Evolutionary conservation across 805 yeast species (phyloP).

Genomic region (Ogataea philodendri): DNA sequence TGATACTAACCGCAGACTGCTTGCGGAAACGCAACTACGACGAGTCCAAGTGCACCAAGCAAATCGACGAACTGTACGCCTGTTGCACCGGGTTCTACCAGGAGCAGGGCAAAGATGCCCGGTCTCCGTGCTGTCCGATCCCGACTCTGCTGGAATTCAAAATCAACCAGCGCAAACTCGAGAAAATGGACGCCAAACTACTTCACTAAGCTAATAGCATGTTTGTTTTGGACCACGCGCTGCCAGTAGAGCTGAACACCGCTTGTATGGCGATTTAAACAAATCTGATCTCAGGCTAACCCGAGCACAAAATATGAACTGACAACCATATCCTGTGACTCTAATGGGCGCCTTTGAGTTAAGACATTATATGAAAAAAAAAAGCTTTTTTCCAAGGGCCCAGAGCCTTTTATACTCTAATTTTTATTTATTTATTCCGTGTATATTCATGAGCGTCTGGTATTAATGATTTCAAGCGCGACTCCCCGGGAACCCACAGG

Average conservation of each 20-base stretch:
- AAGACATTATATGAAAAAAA: constrained; percentile 18
- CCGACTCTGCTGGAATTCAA: constrained; percentile 61
- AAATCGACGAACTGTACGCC: constrained; percentile 66
- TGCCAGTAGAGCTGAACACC: constrained; percentile 7
- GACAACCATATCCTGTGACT: constrained; percentile 60
- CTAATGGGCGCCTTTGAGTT: constrained; percentile 76
- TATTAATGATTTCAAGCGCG: constrained; percentile 46
- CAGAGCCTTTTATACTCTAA: constrained; percentile 6
- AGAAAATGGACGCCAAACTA: constrained; percentile 57
- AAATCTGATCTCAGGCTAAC: constrained; percentile 76
- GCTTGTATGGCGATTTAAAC: constrained; percentile 11
- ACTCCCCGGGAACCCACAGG: constrained; percentile 59
- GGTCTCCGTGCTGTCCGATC: constrained; percentile 76
- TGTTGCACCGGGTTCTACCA: constrained; percentile 72
- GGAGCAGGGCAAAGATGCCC: constrained; percentile 54
- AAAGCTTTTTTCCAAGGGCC: constrained; percentile 26
- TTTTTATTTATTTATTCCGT: constrained; percentile 31
- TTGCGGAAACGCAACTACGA: constrained; percentile 58
- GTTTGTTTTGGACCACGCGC: constrained; percentile 76
- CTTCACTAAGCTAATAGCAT: constrained; percentile 22
- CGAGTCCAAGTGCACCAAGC: constrained; percentile 69
- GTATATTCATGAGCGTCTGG: constrained; percentile 66
- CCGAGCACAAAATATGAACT: constrained; percentile 79
- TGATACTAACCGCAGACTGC: constrained; percentile 48
- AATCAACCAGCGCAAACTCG: constrained; percentile 59